Evolutionary conservation across 345 rosid genomes (phyloP).

Genomic region (Noccaea bulbosa): DNA sequence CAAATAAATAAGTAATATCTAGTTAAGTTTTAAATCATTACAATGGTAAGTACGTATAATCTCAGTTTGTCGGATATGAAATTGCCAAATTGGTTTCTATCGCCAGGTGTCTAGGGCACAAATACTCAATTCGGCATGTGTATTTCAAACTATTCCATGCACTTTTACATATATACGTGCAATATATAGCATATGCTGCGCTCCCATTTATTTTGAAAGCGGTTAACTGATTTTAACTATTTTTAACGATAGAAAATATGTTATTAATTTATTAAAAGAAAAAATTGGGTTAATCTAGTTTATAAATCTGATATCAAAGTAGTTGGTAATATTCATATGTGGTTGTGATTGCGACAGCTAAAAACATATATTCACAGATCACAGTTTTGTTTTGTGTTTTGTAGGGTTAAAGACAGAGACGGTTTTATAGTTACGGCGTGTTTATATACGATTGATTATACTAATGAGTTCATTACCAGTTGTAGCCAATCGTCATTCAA

Average conservation of each 20-base stretch:
- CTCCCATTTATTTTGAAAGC: slow-evolving; percentile 15
- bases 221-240: no score
- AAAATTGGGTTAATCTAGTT: neutral
- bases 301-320: neutral
- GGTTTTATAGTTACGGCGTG: slow-evolving; percentile 2
- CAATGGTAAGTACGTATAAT: no score
- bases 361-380: neutral
- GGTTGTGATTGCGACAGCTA: slow-evolving; percentile 15
- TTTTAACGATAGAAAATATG: neutral
- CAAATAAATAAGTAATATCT: no score
- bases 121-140: slow-evolving; percentile 11
- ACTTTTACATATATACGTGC: slow-evolving; percentile 14
- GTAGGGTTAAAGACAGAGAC: no score
- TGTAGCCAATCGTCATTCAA: neutral
- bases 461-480: neutral
- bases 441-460: neutral
- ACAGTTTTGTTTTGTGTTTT: no score
- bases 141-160: slow-evolving; percentile 7
- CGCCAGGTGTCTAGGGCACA: slow-evolving; percentile 35
- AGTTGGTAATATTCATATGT: slow-evolving; percentile 15
- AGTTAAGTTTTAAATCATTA: no score
- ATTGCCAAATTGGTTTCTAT: slow-evolving; percentile 25
- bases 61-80: slow-evolving; percentile 28
- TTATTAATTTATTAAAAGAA: neutral
- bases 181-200: slow-evolving; percentile 26